phyloP scores from a whole-genome alignment of 2,329 filamentous ascomycete species.

The Laburnicola sp. region DNA sequence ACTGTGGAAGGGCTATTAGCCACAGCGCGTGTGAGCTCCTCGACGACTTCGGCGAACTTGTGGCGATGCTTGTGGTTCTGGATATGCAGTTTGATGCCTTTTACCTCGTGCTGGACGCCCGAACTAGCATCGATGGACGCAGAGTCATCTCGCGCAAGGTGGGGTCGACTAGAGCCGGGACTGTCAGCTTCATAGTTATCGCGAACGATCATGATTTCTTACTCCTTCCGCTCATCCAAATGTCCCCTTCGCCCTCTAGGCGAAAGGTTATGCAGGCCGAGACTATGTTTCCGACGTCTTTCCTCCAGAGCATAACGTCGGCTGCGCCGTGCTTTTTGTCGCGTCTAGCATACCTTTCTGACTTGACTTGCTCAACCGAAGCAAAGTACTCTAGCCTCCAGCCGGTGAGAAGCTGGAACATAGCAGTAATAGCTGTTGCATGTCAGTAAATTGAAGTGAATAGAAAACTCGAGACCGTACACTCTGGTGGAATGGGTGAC shows the following conservation, averaged over 20 bases:
- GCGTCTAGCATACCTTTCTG: neutral
- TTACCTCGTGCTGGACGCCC: neutral
- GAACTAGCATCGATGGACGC: neutral
- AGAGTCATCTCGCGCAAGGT: neutral
- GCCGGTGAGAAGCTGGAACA: constrained; percentile 13
- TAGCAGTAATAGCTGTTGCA: neutral
- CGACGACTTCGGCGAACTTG: constrained; percentile 1
- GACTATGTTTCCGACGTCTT: neutral
- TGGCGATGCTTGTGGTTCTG: neutral
- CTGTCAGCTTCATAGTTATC: neutral
- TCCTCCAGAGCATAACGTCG: constrained; percentile 18
- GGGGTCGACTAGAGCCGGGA: neutral
- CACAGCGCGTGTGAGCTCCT: neutral
- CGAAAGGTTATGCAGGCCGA: constrained; percentile 11
- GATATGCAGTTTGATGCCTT: neutral
- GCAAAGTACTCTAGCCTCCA: constrained; percentile 16
- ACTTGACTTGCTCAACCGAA: neutral
- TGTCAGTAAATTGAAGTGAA: neutral
- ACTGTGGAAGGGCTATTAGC: neutral
- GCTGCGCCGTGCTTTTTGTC: constrained; percentile 12
- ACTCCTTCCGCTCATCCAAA: constrained; percentile 14
- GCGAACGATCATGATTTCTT: neutral
- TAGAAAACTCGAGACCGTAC: neutral
- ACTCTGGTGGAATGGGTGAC: neutral
- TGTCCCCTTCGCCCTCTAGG: neutral